Base-by-base conservation (phyloP, 352 stramenopile genomes). In the Albugo laibachii region DNA sequence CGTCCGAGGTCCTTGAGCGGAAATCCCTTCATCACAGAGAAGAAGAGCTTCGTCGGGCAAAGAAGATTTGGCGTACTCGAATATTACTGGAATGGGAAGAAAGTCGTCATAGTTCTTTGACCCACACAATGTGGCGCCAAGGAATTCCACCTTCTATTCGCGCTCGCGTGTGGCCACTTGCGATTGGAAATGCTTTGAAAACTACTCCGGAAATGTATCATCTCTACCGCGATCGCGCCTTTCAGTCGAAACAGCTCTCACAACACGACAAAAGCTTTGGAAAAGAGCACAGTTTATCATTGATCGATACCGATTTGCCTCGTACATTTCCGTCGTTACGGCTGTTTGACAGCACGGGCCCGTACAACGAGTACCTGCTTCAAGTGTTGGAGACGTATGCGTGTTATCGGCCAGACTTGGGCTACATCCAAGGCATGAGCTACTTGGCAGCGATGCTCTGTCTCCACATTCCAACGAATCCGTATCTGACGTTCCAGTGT, bases 351-450 rank as follows among this genome's bases (percentile, higher is more conserved):
- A 53, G 71, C 1, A 80, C 58, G 10, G 80, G 70, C 2, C 74
- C 74, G 24, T 87, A 86, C 49, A 83, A 83, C 43, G 65, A 67
- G 4, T 83, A 72, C 31, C 47, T 91, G 31, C 58, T 79, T 5
- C 76, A 93, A 50, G 74, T 92, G 1, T 59, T 94, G 10, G 76
- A 87, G 46, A 85, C 81, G 5, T 92, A 91, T 49, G 75, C 75
- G 5, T 86, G 73, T 49, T 91, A 89, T 46, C 73, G 81, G 2
- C 81, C 81, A 4, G 81, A 93, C 36, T 54, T 92, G 19, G 81
- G 81, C 0, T 93, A 93, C 45, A 87, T 92, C 43, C 81, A 93
- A 45, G 81, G 81, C 20, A 92, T 93, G 79, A 87, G 71, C 43
- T 93, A 93, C 46, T 53, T 93, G 13, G 77, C 80, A 0, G 81